Base-by-base conservation (phyloP, 2,329 filamentous ascomycete species). In the Fusarium fracticaudum region DNA sequence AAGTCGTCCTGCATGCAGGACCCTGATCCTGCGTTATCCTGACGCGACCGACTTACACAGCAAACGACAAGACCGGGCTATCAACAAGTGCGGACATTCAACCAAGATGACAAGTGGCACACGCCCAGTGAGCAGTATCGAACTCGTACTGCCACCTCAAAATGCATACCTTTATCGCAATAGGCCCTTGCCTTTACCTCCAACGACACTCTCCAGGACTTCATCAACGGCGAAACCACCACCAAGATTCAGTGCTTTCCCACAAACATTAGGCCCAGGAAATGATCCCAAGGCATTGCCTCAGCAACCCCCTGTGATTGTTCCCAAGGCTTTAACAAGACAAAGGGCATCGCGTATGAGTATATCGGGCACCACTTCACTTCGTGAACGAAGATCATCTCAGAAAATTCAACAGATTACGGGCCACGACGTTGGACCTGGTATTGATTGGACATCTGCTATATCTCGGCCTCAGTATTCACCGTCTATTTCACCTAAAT, bases 391-490 rank as follows among this genome's bases (percentile, higher is more conserved):
- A 15, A 77, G 79, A 3, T 82, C 84, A 0, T 80, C 80, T 1
- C 77, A 79, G 48, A 87, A 86, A 77, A 79, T 86, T 47, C 79
- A 81, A 40, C 83, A 85, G 72, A 79, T 87, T 20, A 86, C 79
- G 10, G 85, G 85, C 3, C 78, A 83, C 35, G 82, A 84, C 45
- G 50, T 85, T n/a, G 78, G 80, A 53, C 68, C 80, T 24, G 54
- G 53, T 24, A 48, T 68, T 20, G 76, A 78, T 51, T 77, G 74
- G 69, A 60, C 61, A 9, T 33, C 69, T 24, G 43, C 72, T 62
- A 35, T 60, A 48, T 31, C 57, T 40, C 29, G 62, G 35, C 31
- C 43, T 43, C 61, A 44, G 40, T 67, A 74, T 58, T 78, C 70
- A 20, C 73, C 74, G 13, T 73, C 67, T 31, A 60, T 74, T 20